Evolutionary conservation across 2,329 filamentous ascomycete species (phyloP).

Genomic region (Fusarium buharicum): DNA sequence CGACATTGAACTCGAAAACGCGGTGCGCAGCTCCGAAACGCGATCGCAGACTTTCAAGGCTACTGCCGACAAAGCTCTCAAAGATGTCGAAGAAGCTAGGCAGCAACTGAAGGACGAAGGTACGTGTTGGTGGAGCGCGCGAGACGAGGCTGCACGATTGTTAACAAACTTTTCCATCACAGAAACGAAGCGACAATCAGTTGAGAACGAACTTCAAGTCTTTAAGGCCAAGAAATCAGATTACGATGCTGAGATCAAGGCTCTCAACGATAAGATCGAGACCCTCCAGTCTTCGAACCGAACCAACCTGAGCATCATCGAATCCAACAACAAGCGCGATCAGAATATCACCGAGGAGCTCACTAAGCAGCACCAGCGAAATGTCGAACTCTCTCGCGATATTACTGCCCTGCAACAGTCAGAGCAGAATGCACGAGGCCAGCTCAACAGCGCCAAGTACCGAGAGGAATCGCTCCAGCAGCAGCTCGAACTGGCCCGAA

Average conservation of each 20-base stretch:
- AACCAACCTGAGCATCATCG: conserved; percentile 87
- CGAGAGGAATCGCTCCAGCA: conserved; percentile 90
- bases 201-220: conserved; percentile 84
- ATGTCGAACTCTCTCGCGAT: conserved; percentile 83
- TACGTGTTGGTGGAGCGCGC: conserved; percentile 54
- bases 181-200: conserved; percentile 79
- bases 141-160: conserved; percentile 7
- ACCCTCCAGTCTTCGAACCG: conserved; percentile 92
- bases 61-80: conserved; percentile 82
- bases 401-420: conserved; percentile 83
- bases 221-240: conserved; percentile 80
- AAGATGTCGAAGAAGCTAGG: conserved; percentile 83
- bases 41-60: conserved; percentile 84
- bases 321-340: conserved; percentile 88
- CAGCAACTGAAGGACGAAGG: conserved; percentile 86
- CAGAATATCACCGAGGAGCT: conserved; percentile 88
- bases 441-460: conserved; percentile 84
- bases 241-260: conserved; percentile 78
- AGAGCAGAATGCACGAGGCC: conserved; percentile 82
- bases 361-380: conserved; percentile 87
- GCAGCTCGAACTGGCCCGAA: conserved; percentile 87
- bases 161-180: conserved; percentile 31
- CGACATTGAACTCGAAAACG: conserved; percentile 93
- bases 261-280: conserved; percentile 82
- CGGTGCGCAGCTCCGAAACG: conserved; percentile 83